A percentile compares a stretch with the other conserved stretches of the same genome.
phyloP scores from a whole-genome alignment of 2,329 filamentous ascomycete species.

The Chlorencoelia australis region DNA sequence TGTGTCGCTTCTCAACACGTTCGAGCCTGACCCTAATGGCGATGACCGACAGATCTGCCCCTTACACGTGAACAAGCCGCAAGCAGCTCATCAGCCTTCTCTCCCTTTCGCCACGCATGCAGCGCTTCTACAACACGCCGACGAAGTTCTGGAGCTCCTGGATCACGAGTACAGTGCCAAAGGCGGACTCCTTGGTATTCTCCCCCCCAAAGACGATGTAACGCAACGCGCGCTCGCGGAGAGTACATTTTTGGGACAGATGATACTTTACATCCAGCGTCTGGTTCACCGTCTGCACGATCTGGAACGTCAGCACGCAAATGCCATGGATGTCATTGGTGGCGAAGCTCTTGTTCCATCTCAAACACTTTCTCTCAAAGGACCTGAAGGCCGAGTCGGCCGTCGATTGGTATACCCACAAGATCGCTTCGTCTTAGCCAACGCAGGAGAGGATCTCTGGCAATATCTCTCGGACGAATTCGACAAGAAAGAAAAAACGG shows the following conservation, averaged over 20 bases:
- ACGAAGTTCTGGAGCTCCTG: conserved; percentile 47
- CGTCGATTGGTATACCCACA: conserved; percentile 45
- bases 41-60: conserved; percentile 19
- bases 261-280: conserved; percentile 43
- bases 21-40: conserved; percentile 7
- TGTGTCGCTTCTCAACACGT: conserved; percentile 18
- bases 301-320: conserved; percentile 43
- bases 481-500: conserved; percentile 22
- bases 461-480: conserved; percentile 37
- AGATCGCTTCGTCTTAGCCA: conserved; percentile 45
- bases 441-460: conserved; percentile 43
- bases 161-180: conserved; percentile 48
- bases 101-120: conserved; percentile 22
- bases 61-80: conserved; percentile 10
- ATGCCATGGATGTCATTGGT: conserved; percentile 39
- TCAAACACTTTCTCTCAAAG: conserved; percentile 42
- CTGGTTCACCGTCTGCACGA: conserved; percentile 46
- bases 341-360: conserved; percentile 40
- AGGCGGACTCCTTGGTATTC: conserved; percentile 44
- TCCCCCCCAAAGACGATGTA: conserved; percentile 34
- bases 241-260: conserved; percentile 45
- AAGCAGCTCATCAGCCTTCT: conserved; percentile 6
- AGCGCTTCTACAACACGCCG: conserved; percentile 44
- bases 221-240: conserved; percentile 35
- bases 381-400: conserved; percentile 37